These are phyloP conservation scores for Rossbeevera mucosa DNA, from an alignment of 768 basidiomycete species.

Conservation along the genomic window DNA sequence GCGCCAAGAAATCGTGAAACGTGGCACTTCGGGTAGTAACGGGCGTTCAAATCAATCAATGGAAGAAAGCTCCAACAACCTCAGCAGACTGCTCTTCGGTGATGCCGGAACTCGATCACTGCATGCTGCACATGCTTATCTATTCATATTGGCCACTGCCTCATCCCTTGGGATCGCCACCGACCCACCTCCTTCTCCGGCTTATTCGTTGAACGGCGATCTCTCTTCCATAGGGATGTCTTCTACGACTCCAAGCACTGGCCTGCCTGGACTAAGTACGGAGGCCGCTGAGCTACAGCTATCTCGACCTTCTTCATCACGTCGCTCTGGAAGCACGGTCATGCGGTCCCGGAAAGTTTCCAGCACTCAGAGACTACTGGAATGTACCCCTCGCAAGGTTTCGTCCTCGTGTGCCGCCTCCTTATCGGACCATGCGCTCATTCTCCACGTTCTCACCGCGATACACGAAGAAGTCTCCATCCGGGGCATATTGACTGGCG, in stretches of 20 bases:
- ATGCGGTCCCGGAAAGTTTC: conserved; percentile 57
- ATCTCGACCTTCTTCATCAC: conserved; percentile 36
- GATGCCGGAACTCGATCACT: conserved; percentile 68
- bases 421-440: conserved; percentile 69
- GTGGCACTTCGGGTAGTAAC: conserved; percentile 42
- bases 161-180: conserved; percentile 51
- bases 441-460: conserved; percentile 60
- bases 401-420: conserved; percentile 50
- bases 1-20: conserved; percentile 66
- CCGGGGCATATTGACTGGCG: conserved; percentile 66
- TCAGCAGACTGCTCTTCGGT: conserved; percentile 48
- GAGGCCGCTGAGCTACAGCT: conserved; percentile 21
- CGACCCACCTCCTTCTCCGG: conserved; percentile 38
- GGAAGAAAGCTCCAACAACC: conserved; percentile 45
- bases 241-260: conserved; percentile 32
- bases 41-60: conserved; percentile 43
- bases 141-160: conserved; percentile 74
- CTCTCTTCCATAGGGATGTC: conserved; percentile 25
- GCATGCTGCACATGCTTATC: conserved; percentile 74
- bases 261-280: conserved; percentile 19
- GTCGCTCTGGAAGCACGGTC: conserved; percentile 46
- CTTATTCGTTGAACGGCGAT: conserved; percentile 33
- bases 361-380: conserved; percentile 48
- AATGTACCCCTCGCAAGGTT: conserved; percentile 41
- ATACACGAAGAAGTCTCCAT: conserved; percentile 72